phyloP scores from a whole-genome alignment of 257 asterid genomes.

The Solanum chmielewskii region DNA sequence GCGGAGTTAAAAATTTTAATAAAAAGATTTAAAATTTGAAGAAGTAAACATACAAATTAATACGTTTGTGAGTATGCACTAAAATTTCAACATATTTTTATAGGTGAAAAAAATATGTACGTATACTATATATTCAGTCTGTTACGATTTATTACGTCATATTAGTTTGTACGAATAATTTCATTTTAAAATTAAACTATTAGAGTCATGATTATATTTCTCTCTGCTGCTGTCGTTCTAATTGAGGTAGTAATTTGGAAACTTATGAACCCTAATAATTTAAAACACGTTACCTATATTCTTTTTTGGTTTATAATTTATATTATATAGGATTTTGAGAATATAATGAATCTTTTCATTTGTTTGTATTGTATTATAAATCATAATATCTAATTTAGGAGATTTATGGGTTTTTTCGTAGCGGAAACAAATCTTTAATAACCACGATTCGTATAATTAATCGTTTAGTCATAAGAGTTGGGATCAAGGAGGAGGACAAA shows the following conservation, averaged over 20 bases:
- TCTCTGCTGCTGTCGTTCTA: neutral
- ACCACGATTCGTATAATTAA: neutral
- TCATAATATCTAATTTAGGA: neutral
- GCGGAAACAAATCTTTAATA: rapidly evolving
- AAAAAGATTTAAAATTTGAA: too few relatives aligned
- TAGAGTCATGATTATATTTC: neutral
- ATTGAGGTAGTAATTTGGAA: neutral
- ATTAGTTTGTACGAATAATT: neutral
- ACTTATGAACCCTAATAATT: neutral
- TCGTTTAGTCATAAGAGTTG: neutral
- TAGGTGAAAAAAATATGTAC: neutral
- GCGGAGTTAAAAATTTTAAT: neutral
- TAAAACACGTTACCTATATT: neutral
- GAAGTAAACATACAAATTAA: too few relatives aligned
- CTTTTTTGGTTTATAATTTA: neutral
- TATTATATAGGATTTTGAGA: neutral
- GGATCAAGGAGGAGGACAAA: too few relatives aligned
- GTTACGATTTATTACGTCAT: neutral
- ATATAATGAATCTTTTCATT: neutral
- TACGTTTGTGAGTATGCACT: neutral
- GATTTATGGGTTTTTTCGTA: neutral
- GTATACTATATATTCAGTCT: neutral
- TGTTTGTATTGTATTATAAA: neutral
- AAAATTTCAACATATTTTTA: neutral
- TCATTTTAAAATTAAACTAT: neutral